Conservation (phyloP, 305 asterid genomes). For the Rubia peregrina region DNA sequence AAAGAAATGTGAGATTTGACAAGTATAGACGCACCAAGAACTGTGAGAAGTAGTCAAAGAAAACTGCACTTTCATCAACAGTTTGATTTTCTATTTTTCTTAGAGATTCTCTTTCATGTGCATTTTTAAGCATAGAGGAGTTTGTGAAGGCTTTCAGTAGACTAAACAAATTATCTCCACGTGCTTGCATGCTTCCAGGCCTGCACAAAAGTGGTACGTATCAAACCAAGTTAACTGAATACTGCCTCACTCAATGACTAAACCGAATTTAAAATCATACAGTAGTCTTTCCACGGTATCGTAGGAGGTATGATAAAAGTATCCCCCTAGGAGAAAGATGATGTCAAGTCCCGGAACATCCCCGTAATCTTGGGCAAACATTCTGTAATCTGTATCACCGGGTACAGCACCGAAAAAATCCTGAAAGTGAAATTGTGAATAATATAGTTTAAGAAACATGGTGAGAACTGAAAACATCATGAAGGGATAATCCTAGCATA, state of each 20-base stretch:
- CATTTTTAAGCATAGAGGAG: conserved; percentile 70
- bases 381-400: conserved; percentile 98
- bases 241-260: conserved; percentile 31
- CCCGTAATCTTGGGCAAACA: conserved; percentile 84
- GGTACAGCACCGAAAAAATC: conserved; percentile 85
- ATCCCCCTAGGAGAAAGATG: conserved; percentile 94
- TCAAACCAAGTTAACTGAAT: conserved; percentile 26
- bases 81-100: conserved; percentile 34
- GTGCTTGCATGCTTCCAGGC: conserved; percentile 99
- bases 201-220: conserved; percentile 34
- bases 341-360: conserved; percentile 97
- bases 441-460: conserved; percentile 4
- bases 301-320: conserved; percentile 85
- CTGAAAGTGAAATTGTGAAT: conserved; percentile 40
- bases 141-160: conserved; percentile 74
- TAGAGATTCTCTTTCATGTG: conserved; percentile 51
- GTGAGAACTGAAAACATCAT: conserved; percentile 6
- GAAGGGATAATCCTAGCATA: conserved; percentile 8
- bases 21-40: conserved; percentile 60
- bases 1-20: conserved; percentile 9
- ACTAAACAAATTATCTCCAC: conserved; percentile 84
- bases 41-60: conserved; percentile 65
- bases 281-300: conserved; percentile 98
- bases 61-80: conserved; percentile 52
- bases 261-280: conserved; percentile 69